Percentiles rank a stretch among this genome's conserved stretches.
Conservation (phyloP, 2,329 filamentous ascomycete genomes). For the Trichoderma sp. region DNA sequence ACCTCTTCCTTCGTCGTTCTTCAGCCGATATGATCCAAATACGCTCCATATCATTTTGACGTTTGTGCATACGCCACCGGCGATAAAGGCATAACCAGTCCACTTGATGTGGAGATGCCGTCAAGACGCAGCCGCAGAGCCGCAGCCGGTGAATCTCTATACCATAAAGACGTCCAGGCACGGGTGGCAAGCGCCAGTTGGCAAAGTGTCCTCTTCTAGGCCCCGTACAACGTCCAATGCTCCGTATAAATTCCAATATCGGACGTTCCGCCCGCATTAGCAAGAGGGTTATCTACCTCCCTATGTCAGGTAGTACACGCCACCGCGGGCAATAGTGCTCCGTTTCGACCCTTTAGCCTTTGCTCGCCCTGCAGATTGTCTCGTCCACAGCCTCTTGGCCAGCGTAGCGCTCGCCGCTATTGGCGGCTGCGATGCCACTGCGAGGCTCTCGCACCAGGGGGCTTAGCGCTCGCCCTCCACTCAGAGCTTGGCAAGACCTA, state of each 20-base stretch:
- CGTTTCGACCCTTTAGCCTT: not conserved
- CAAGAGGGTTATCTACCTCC: not conserved
- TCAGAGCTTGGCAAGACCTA: constrained; percentile 2
- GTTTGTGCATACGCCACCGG: not conserved
- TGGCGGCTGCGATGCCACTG: constrained; percentile 5
- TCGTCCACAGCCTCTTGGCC: constrained; percentile 3
- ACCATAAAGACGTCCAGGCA: not conserved
- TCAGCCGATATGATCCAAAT: not conserved
- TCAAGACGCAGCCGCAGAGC: not conserved
- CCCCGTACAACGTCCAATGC: not conserved
- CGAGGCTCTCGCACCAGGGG: constrained; percentile 11
- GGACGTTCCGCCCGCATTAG: not conserved
- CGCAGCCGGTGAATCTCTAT: not conserved
- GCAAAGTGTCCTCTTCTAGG: not conserved
- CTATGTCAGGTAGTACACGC: not conserved
- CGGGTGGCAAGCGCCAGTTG: not conserved
- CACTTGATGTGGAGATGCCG: not conserved
- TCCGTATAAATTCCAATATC: not conserved
- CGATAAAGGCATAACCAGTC: not conserved
- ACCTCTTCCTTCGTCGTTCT: not conserved
- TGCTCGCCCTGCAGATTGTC: constrained; percentile 16
- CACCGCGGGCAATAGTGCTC: not conserved
- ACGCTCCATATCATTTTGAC: not conserved
- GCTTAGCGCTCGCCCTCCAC: constrained; percentile 5
- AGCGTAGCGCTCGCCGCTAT: constrained; percentile 5